Conservation (phyloP, 768 basidiomycete genomes). For the Lentinus tigrinus region DNA sequence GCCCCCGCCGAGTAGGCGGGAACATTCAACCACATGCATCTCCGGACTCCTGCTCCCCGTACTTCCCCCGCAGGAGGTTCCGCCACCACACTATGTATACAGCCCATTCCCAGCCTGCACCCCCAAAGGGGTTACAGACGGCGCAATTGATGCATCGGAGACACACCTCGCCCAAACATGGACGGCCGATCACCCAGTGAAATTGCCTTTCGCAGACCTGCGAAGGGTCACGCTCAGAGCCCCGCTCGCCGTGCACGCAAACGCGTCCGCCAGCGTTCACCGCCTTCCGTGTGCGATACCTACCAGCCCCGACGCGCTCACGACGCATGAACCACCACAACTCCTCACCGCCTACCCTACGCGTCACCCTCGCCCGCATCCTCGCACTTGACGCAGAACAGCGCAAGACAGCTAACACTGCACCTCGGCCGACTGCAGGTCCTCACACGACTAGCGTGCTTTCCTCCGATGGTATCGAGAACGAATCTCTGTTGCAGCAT, state of each 20-base stretch:
- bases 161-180: constrained; percentile 12
- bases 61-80: constrained; percentile 15
- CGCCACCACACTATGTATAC: constrained; percentile 8
- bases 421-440: constrained; percentile 26
- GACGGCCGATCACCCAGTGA: background rate
- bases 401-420: constrained; percentile 9
- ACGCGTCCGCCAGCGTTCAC: constrained; percentile 1
- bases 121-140: constrained; percentile 2
- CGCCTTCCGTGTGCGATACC: constrained; percentile 16
- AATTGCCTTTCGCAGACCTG: constrained; percentile 11
- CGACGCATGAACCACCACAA: background rate
- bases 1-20: constrained; percentile 6
- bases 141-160: constrained; percentile 13
- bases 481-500: constrained; percentile 54
- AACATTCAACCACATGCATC: constrained; percentile 16
- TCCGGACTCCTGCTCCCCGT: constrained; percentile 18
- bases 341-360: constrained; percentile 22
- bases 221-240: constrained; percentile 15
- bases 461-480: constrained; percentile 44
- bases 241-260: constrained; percentile 19
- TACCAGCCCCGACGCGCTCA: constrained; percentile 10
- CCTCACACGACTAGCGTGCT: constrained; percentile 18
- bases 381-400: constrained; percentile 5
- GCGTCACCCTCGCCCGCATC: constrained; percentile 3
- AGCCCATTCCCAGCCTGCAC: constrained; percentile 3